These are phyloP conservation scores for Pythium aquatile DNA, from an alignment of 352 stramenopile species.

Conservation along the genomic window DNA sequence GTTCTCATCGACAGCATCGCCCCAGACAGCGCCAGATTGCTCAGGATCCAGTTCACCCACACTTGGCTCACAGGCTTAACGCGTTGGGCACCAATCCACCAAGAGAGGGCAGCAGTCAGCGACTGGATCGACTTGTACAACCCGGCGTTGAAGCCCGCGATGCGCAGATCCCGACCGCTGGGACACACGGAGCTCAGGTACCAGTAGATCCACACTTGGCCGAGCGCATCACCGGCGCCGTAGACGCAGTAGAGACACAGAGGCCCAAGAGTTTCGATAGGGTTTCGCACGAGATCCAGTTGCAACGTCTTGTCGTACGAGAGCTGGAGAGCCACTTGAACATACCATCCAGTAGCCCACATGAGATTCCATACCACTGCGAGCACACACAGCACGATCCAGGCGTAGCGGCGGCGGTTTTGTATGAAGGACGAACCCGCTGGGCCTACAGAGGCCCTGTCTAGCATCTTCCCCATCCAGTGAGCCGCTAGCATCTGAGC, in stretches of 20 bases:
- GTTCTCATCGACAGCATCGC: conserved; percentile 19
- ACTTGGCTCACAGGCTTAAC: conserved; percentile 31
- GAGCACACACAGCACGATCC: conserved; percentile 19
- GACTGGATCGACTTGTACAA: conserved; percentile 73
- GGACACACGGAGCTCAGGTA: conserved; percentile 50
- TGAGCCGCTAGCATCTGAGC: conserved; percentile 43
- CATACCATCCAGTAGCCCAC: conserved; percentile 38
- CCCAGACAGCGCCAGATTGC: conserved; percentile 19
- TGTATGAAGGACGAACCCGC: background rate
- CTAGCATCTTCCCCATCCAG: conserved; percentile 29
- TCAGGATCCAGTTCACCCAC: conserved; percentile 37
- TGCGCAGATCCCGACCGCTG: conserved; percentile 32
- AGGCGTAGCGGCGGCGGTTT: conserved; percentile 1
- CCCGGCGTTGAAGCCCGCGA: conserved; percentile 48
- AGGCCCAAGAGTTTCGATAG: conserved; percentile 20
- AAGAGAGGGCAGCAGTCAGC: conserved; percentile 34
- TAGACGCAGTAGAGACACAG: conserved; percentile 68
- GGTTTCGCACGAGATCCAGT: conserved; percentile 29
- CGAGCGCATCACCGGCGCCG: conserved; percentile 69
- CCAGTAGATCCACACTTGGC: conserved; percentile 84
- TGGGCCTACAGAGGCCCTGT: conserved; percentile 1
- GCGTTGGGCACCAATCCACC: conserved; percentile 34
- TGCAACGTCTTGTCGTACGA: conserved; percentile 25
- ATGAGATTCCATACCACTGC: conserved; percentile 32
- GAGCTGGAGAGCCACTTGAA: conserved; percentile 25